Evolutionary conservation across 306 rosid genomes (phyloP), one percentile per base, ranked within the genome.

Genomic region (Rosa persica): DNA sequence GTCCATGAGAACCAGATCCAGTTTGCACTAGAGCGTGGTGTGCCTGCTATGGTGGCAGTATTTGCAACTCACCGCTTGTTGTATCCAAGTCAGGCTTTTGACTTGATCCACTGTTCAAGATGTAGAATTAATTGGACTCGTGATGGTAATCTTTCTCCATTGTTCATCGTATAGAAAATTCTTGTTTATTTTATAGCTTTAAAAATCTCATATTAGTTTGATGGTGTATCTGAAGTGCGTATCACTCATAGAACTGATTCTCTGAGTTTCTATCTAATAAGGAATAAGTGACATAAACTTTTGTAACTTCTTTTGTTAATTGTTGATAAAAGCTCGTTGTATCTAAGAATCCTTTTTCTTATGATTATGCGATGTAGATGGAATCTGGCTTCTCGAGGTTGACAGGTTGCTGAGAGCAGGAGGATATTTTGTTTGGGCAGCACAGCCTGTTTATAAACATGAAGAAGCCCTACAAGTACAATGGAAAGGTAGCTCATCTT

Each of bases 21-120:
- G 81, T 90, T 94, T 86, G 97, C 98, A 65, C 85, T 94, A 76
- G 98, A 94, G 86, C 98, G 97, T 60, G 98, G 98, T 16, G 94
- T 92, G 83, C 96, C 98, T 80, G 94, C 94, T 68, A 88, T 89
- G 91, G 88, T 87, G 58, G 89, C 94, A 38, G 86, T 81, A 44
- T 89, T 94, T 80, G 93, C 91, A 51, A 88, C 93, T 3, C 94
- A 62, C 36, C 94, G 91, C 34, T 82, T 92, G 77, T 72, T 83
- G 76, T 90, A 85, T 85, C 94, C 98, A 47, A 94, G 97, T 80
- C 97, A 92, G 85, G 98, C 97, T 77, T 94, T 94, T 82, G 98
- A 94, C 76, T 80, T 94, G 85, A 90, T 94, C 67, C 98, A 94
- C 79, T 94, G 98, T 79, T 94, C 94, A 77, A 87, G 89, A 82